These are phyloP conservation scores for Parasitella parasitica DNA, from an alignment of 371 early-diverging fungal species.

Conservation along the genomic window DNA sequence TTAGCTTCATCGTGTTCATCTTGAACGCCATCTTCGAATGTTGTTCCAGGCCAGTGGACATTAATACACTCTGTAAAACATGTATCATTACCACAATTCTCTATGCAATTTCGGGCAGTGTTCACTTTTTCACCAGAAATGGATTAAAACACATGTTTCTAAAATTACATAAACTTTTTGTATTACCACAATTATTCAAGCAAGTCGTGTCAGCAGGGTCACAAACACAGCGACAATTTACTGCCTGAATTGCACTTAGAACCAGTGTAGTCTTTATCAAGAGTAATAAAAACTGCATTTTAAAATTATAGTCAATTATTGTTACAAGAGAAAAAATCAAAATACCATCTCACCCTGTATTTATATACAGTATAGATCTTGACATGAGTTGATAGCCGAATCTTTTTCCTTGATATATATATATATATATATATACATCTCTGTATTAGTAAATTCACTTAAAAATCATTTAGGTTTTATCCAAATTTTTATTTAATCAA, in stretches of 20 bases:
- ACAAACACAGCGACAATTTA: constrained; percentile 10
- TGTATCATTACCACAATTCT: background rate
- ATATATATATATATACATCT: background rate
- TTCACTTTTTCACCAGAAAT: constrained; percentile 10
- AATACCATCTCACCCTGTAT: background rate
- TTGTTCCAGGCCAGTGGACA: constrained; percentile 11
- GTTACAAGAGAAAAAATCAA: background rate
- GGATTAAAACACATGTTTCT: constrained; percentile 5
- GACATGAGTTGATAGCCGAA: no score
- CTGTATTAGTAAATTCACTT: no score
- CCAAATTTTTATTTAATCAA: background rate
- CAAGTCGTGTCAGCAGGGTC: constrained; percentile 11
- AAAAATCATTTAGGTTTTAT: background rate
- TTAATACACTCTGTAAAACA: constrained; percentile 10
- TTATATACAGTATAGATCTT: no score
- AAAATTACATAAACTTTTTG: constrained; percentile 1
- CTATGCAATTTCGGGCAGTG: constrained; percentile 8
- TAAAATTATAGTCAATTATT: background rate
- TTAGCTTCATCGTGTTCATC: background rate
- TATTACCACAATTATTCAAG: constrained; percentile 16
- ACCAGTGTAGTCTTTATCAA: background rate
- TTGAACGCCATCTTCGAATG: background rate
- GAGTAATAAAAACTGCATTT: background rate
- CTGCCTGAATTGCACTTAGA: background rate
- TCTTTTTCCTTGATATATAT: background rate